Evolutionary conservation across 2,329 filamentous ascomycete species (phyloP), one percentile per base, ranked within the genome.

Genomic region (Fusarium caatingaense): DNA sequence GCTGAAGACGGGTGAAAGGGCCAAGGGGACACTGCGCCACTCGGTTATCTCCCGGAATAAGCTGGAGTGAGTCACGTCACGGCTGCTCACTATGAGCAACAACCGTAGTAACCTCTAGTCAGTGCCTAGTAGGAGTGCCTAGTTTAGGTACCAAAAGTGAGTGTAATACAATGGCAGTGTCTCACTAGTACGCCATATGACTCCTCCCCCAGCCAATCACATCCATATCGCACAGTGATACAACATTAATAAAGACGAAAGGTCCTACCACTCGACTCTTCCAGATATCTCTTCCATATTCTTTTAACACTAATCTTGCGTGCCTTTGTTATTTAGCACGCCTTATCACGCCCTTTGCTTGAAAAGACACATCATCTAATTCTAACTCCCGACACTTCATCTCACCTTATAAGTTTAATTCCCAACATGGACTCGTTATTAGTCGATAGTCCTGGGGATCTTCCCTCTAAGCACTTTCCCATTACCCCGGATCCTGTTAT

Each of bases 181-280:
- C n/a, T 48, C 59, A 37, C 34, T 45, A 40, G 59, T 71, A 68
- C 72, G 70, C 71, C 63, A 66, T 68, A 75, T 75, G 73, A 75
- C 73, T 75, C 73, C 64, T 56, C 69, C 62, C 53, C 51, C 47
- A 27, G 41, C 73, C 70, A 74, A 73, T 73, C 63, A 71, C 42
- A 50, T 40, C 21, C 30, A 45, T 44, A 64, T 72, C 59, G 57
- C 70, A 71, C 28, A 64, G 73, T 72, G 73, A 73, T 72, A 50
- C 59, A 60, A 66, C 13, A 21, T 44, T 34, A 60, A 68, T 59
- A 62, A 75, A 74, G 69, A 42, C 59, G 66, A 30, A 57, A 56
- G 63, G 63, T 56, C 57, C 45, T 51, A 23, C 25, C 60, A 40
- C 28, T 30, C 28, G 47, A 47, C 30, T 53, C 62, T 73, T 75